These are phyloP conservation scores for Candida loeiensis DNA, from an alignment of 805 yeast genomes.

Conservation along the genomic window DNA sequence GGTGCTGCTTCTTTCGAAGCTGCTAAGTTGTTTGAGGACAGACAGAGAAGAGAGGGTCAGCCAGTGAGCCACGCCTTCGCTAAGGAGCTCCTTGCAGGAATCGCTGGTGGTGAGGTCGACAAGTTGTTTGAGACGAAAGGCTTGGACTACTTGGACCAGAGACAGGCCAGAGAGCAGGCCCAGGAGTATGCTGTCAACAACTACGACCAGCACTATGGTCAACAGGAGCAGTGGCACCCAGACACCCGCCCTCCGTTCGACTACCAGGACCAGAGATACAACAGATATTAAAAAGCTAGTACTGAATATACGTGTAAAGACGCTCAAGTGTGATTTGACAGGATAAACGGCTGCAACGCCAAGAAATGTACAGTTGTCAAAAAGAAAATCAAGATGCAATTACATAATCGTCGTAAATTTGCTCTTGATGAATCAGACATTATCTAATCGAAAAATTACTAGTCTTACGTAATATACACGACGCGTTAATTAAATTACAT, in stretches of 20 bases:
- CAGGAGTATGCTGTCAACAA: slow-evolving; percentile 16
- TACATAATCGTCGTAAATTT: too few species aligned
- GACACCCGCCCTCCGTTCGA: slow-evolving; percentile 24
- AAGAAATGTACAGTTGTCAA: not conserved
- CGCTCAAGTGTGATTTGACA: not conserved
- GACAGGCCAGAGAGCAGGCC: slow-evolving; percentile 24
- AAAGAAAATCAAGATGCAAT: too few species aligned
- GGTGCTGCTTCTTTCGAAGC: slow-evolving; percentile 35
- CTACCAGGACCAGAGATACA: slow-evolving; percentile 23
- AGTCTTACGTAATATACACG: not conserved
- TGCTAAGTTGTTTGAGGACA: slow-evolving; percentile 29
- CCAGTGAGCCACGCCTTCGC: slow-evolving; percentile 30
- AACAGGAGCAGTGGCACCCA: slow-evolving; percentile 26
- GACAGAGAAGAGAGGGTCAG: slow-evolving; percentile 30
- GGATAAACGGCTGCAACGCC: slow-evolving; percentile 6
- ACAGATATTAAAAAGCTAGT: slow-evolving; percentile 4
- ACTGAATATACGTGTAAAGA: too few species aligned
- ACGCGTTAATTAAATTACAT: too few species aligned
- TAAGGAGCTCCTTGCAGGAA: slow-evolving; percentile 26
- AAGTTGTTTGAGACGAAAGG: slow-evolving; percentile 33
- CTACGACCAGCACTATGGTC: slow-evolving; percentile 29
- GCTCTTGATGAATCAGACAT: too few species aligned
- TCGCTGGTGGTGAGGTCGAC: slow-evolving; percentile 33
- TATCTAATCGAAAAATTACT: too few species aligned
- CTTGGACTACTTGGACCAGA: slow-evolving; percentile 29